Base-by-base conservation (phyloP, 192 early-diverging fungal genomes). In the Radiomyces spectabilis region DNA sequence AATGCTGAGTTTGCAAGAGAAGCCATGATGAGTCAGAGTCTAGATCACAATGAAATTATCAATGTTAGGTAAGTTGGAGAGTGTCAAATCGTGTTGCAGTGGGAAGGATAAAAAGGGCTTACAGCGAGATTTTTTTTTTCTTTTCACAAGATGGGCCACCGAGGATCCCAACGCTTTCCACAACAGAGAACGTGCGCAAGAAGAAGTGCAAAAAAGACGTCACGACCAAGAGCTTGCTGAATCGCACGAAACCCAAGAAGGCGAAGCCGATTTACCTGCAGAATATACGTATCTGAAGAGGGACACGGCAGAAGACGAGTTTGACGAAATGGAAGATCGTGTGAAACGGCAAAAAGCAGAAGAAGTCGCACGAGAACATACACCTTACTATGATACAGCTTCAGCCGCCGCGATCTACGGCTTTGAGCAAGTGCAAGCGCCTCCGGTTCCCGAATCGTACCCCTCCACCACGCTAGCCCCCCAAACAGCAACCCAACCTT, bases 1-100 rank as follows among this genome's bases (percentile, higher is more conserved):
- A 82, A 75, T 53, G 91, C 91, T 19, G 90, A 94, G 71, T 93
- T 94, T 75, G 91, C 90, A 8, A 86, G 84, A 51, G 91, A 93
- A 59, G 91, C 91, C 5, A 94, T 94, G 91, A 74, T 74, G 42
- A 77, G 80, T 33, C 91, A 94, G 41, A 76, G 81, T 19, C 55
- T 94, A 24, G 90, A 94, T 59, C 66, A 73, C 38, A 79, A 82
- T 38, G 91, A 94, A 60, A 82, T 89, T 51, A 41, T 68, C 5
- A 68, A 71, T 38, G 69, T 68, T 16, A 45, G 57, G 64, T 75
- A 55, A 30, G 61, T 18, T 21, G 2, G 16, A 16, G 39, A 38
- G 34, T 58, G 59, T 53, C 19, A 37, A 33, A 21, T 16, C 18
- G 3, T n/a, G 26, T 18, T 40, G 5, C 25, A 39, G 31, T 15